phyloP scores from a whole-genome alignment of 768 basidiomycete species.

The Boletus reticulatus region DNA sequence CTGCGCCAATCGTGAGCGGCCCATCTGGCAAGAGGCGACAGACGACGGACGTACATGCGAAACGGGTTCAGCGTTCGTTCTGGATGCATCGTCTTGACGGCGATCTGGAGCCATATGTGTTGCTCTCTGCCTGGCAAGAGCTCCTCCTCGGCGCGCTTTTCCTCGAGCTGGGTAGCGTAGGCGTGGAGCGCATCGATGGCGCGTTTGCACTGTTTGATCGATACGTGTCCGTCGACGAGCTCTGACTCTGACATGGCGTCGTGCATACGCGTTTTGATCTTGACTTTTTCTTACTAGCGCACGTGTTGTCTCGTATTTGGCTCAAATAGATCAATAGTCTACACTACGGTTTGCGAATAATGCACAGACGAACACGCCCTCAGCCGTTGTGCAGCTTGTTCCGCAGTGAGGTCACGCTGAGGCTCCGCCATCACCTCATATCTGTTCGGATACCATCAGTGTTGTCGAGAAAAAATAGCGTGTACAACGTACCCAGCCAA shows the following conservation, averaged over 20 bases:
- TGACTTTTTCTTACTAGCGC: neutral
- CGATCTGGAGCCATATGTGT: conserved; percentile 84
- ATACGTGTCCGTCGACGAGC: conserved; percentile 71
- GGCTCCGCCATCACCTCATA: conserved; percentile 91
- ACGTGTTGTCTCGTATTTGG: conserved; percentile 19
- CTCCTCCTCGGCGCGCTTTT: conserved; percentile 68
- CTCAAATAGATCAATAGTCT: neutral
- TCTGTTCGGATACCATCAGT: conserved; percentile 35
- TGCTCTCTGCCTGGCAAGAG: conserved; percentile 79
- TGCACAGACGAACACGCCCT: conserved; percentile 57
- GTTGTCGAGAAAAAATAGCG: neutral
- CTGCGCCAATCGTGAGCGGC: conserved; percentile 28
- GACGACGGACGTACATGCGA: conserved; percentile 69
- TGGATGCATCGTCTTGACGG: conserved; percentile 79
- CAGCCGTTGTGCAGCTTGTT: conserved; percentile 75
- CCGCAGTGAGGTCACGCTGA: conserved; percentile 87
- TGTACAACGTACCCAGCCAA: conserved; percentile 68
- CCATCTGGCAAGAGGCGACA: neutral
- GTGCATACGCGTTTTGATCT: too few species aligned
- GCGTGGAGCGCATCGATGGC: conserved; percentile 78
- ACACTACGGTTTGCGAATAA: conserved; percentile 35
- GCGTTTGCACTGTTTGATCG: conserved; percentile 65
- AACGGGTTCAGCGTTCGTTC: conserved; percentile 76
- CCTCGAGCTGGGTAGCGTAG: conserved; percentile 63
- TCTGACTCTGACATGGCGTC: conserved; percentile 43